Conservation (phyloP, 2,329 filamentous ascomycete genomes). For the Mycosphaerelloides madeirae region DNA sequence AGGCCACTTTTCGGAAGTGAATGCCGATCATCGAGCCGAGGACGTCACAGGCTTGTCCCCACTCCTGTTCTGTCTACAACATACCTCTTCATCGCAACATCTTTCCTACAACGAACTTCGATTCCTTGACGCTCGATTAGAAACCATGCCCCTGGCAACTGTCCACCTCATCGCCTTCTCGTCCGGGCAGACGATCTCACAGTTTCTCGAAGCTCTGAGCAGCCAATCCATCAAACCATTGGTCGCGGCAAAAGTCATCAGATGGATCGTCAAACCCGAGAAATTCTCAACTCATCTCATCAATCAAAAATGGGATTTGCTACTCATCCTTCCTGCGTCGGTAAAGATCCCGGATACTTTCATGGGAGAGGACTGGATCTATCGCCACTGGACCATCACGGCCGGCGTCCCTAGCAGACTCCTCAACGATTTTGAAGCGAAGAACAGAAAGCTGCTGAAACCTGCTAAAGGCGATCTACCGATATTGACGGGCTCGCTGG, state of each 20-base stretch:
- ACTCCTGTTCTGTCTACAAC: background rate
- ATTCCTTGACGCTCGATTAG: no score
- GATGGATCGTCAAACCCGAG: conserved; percentile 49
- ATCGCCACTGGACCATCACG: conserved; percentile 30
- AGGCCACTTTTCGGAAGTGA: no score
- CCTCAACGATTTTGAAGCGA: conserved; percentile 36
- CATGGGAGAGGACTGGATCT: conserved; percentile 23
- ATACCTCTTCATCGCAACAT: background rate
- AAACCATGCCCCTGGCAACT: conserved; percentile 47
- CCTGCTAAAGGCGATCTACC: conserved; percentile 31
- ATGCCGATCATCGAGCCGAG: no score
- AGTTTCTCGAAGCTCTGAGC: conserved; percentile 40
- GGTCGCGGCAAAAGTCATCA: conserved; percentile 40
- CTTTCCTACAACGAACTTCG: background rate
- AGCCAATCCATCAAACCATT: conserved; percentile 37
- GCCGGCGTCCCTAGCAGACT: conserved; percentile 44
- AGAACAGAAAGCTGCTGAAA: conserved; percentile 38
- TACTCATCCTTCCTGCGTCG: conserved; percentile 40
- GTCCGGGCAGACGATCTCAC: conserved; percentile 27
- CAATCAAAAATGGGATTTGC: conserved; percentile 44
- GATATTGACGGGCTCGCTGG: conserved; percentile 32
- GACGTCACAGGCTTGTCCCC: no score
- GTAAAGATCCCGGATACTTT: conserved; percentile 22
- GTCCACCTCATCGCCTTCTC: conserved; percentile 44
- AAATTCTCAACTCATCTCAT: conserved; percentile 41